Conservation (phyloP, 1,284 basidiomycete genomes). For the Leccinum huronense region DNA sequence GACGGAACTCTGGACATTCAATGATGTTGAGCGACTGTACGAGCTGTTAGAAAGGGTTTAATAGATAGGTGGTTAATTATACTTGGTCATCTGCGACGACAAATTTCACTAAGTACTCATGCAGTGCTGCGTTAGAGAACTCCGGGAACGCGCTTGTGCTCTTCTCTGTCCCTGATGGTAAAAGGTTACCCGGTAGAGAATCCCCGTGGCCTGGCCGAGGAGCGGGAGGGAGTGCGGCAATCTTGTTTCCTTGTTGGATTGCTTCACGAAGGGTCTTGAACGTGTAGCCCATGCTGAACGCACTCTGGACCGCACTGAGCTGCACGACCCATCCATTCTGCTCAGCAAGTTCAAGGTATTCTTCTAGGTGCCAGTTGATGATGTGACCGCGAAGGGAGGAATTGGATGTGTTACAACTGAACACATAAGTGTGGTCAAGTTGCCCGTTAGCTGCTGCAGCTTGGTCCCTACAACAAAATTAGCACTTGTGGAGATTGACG, state of each 20-base stretch:
- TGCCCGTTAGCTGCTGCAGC: background rate
- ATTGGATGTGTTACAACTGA: background rate
- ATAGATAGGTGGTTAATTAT: no score
- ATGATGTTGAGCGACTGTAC: slow-evolving; percentile 4
- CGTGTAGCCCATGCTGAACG: background rate
- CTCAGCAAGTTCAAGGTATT: background rate
- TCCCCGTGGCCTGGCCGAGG: background rate
- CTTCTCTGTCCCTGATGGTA: background rate
- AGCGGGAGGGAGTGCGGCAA: background rate
- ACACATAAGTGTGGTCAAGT: background rate
- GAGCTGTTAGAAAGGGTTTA: background rate
- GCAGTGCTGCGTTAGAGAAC: background rate
- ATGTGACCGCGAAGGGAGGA: background rate
- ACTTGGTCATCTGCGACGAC: background rate
- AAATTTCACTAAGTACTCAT: background rate
- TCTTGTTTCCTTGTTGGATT: background rate
- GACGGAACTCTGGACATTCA: slow-evolving; percentile 7
- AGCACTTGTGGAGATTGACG: no score
- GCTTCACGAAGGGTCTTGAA: background rate
- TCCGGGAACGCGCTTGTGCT: background rate
- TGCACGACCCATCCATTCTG: background rate
- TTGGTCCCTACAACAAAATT: background rate
- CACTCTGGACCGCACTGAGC: background rate
- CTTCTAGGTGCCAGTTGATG: background rate
- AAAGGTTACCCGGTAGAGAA: background rate